Evolutionary conservation across 139 green algal genomes (phyloP), one percentile per base, ranked within the genome.

Genomic region (Trebouxia sp.): DNA sequence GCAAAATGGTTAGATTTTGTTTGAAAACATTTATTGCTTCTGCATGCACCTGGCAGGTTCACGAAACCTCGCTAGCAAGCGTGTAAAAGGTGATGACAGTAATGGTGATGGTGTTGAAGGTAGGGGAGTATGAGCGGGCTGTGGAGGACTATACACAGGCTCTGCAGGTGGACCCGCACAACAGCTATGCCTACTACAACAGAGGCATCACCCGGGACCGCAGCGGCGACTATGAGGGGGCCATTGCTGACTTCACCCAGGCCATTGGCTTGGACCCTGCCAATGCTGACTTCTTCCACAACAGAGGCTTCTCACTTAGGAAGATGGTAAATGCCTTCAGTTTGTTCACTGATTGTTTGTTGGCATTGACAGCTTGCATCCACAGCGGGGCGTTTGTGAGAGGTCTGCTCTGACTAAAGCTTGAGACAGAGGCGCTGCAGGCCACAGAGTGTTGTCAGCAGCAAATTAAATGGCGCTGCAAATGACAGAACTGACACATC

Each of bases 201-300:
- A 51, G 89, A 8, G 94, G 94, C 80, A 97, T 97, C 79, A 92
- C 89, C 1, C 82, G 80, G 32, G 91, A 95, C 78, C 82, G 87
- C 15, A 72, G 86, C 80, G 86, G 86, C 47, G 82, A 93, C 77
- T 96, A 90, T 56, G 53, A 75, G 1, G 87, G 82, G 1, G 92
- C 92, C 1, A 87, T 96, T 43, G 87, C 81, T 24, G 87, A 93
- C 79, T 97, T 97, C 81, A 89, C 76, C 0, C 38, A 79, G 4
- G 91, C 93, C n/a, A 95, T 97, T 20, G 65, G 70, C 14, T 48
- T 95, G 70, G 91, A 97, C 78, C 86, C 87, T 0, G 55, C 26
- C 12, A 94, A 93, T 69, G 89, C 93, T 3, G 94, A 98, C 85
- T 96, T 95, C 76, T 95, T 94, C 83, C 94, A 97, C 90, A 97